Evolutionary conservation across 179 eudicot species (phyloP), one percentile per base, ranked within the genome.

Genomic region (Drosera spatulata): DNA sequence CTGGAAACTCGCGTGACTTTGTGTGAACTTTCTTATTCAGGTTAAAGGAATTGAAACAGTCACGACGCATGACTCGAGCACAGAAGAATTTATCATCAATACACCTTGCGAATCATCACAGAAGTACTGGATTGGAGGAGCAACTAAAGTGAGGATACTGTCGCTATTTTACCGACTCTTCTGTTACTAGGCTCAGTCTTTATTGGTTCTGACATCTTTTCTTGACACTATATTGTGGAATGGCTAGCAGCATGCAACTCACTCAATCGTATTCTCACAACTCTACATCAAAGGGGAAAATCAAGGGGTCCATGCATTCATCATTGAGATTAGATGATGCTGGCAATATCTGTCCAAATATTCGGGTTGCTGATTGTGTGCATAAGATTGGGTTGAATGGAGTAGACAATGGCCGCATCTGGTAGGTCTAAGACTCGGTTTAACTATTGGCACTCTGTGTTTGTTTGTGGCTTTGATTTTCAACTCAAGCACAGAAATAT

Each of bases 101-200:
- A 89, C 99, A 66, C 97, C 97, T 6, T 82, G 95, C 71, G 99
- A 93, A 80, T 84, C 97, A 10, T 97, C 95, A 67, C 96, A 89
- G 66, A 93, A 93, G 78, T 93, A 93, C 58, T 93, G 96, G 96
- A 93, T 93, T 66, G 99, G 96, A 47, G 99, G 96, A 71, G 99
- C 99, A 61, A 93, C 96, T 73, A 83, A 86, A 68, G 96, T 93
- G 78, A 59, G 79, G 53, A 47, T 64, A 39, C 37, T 56, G n/a
- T n/a, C n/a, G n/a, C 43, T 58, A 45, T 12, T 10, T 13, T 14
- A n/a, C 55, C 48, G 15, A 38, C 2, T 9, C 12, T 44, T 9
- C 39, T 14, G 5, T 6, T 13, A 4, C 2, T 51, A 2, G 3
- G 3, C 10, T 48, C 9, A 4, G 3, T 12, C 9, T 48, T 14